Percentiles rank a stretch among this genome's conserved stretches.
Conservation (phyloP, 768 basidiomycete species). For the Phanerodontia chrysosporium region DNA sequence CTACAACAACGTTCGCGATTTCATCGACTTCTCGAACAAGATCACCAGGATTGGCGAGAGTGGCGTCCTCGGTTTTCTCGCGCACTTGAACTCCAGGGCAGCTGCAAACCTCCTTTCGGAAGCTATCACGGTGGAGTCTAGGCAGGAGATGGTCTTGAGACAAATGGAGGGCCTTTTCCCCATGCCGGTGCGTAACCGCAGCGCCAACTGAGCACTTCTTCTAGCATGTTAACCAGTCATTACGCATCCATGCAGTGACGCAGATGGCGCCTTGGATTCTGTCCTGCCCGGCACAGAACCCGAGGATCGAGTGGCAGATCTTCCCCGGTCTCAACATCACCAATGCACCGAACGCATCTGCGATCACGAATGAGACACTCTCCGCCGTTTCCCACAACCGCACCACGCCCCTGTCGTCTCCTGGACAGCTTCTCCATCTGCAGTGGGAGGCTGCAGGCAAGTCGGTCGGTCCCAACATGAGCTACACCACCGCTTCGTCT, state of each 20-base stretch:
- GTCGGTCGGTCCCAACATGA: conserved; percentile 43
- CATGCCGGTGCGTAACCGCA: conserved; percentile 38
- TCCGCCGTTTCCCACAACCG: conserved; percentile 55
- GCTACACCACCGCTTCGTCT: conserved; percentile 46
- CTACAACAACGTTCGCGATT: conserved; percentile 53
- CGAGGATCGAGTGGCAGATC: conserved; percentile 45
- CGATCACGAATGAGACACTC: neutral
- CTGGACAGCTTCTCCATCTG: conserved; percentile 43
- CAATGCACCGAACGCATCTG: conserved; percentile 29
- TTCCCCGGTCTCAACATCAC: conserved; percentile 52
- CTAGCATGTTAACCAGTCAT: conserved; percentile 50
- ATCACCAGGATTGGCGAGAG: conserved; percentile 53
- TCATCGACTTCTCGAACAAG: conserved; percentile 46
- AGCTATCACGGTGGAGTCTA: conserved; percentile 54
- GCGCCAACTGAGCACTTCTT: conserved; percentile 34
- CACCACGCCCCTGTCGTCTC: conserved; percentile 41
- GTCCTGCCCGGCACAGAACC: conserved; percentile 49
- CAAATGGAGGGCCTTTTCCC: conserved; percentile 59
- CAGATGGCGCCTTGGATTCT: conserved; percentile 49
- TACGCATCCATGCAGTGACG: conserved; percentile 61
- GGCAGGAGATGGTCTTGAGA: conserved; percentile 64
- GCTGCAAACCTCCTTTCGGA: conserved; percentile 49
- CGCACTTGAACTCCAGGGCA: conserved; percentile 54
- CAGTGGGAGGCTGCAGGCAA: conserved; percentile 54
- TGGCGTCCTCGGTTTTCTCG: conserved; percentile 59